These are phyloP conservation scores for Phragmites australis DNA, from an alignment of 176 grass and related monocot genomes.

Conservation along the genomic window DNA sequence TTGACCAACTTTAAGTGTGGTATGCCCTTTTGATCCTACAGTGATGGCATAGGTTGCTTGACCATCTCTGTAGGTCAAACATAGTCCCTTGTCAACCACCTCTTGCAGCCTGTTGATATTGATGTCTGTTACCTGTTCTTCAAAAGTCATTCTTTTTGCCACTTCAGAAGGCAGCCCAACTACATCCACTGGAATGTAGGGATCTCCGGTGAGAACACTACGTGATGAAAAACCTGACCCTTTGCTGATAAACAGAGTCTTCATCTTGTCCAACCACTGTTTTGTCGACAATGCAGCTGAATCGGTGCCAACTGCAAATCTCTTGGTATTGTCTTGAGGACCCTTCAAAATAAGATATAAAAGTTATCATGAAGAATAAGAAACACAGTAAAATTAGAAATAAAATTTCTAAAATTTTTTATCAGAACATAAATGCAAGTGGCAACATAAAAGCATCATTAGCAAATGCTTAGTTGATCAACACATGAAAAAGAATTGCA, in stretches of 20 bases:
- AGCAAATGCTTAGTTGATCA: not conserved
- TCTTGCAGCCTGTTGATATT: constrained; percentile 78
- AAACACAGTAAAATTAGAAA: not conserved
- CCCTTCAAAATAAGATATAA: constrained; percentile 52
- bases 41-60: constrained; percentile 78
- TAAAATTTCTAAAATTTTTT: not conserved
- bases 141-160: constrained; percentile 83
- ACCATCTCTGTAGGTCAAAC: constrained; percentile 88
- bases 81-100: constrained; percentile 72
- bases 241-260: constrained; percentile 87
- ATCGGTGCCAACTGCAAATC: constrained; percentile 59
- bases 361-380: constrained; percentile 17
- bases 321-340: constrained; percentile 70
- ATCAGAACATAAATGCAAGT: constrained; percentile 35
- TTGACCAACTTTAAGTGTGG: constrained; percentile 81
- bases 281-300: constrained; percentile 65
- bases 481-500: not conserved
- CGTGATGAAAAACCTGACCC: constrained; percentile 93
- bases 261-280: constrained; percentile 94
- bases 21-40: constrained; percentile 80
- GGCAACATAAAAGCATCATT: not conserved
- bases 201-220: constrained; percentile 86
- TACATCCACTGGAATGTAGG: constrained; percentile 78
- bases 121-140: constrained; percentile 75
- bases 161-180: constrained; percentile 91